phyloP scores from a whole-genome alignment of 108 stramenopile species.

The Cylindrotheca closterium region DNA sequence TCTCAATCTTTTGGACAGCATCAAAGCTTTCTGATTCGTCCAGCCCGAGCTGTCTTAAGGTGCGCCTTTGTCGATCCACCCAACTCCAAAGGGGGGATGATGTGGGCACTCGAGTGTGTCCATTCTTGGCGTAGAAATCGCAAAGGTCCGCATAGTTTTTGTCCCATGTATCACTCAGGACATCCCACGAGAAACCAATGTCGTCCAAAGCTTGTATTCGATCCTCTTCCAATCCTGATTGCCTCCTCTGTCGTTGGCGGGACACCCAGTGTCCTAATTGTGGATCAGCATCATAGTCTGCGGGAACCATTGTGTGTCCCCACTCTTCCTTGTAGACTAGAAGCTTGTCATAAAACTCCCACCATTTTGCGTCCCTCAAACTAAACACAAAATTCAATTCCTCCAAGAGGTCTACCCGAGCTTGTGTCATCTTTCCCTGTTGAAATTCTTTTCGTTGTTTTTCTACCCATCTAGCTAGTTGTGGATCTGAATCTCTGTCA shows the following conservation, averaged over 20 bases:
- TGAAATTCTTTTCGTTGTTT: slow-evolving; percentile 34
- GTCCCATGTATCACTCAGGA: slow-evolving; percentile 25
- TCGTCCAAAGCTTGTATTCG: slow-evolving; percentile 30
- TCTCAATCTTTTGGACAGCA: not conserved
- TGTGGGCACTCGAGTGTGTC: slow-evolving; percentile 36
- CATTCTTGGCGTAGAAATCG: slow-evolving; percentile 26
- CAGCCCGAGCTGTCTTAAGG: slow-evolving; percentile 10
- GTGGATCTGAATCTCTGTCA: slow-evolving; percentile 15
- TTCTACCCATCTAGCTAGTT: slow-evolving; percentile 27
- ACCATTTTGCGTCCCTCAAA: slow-evolving; percentile 19
- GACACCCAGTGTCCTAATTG: slow-evolving; percentile 56
- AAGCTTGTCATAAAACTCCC: slow-evolving; percentile 31
- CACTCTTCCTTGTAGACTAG: slow-evolving; percentile 34
- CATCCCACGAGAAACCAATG: slow-evolving; percentile 29
- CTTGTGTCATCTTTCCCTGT: slow-evolving; percentile 17
- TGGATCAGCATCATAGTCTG: slow-evolving; percentile 29
- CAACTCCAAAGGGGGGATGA: slow-evolving; percentile 21
- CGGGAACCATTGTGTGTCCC: slow-evolving; percentile 54
- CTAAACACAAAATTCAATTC: slow-evolving; percentile 37
- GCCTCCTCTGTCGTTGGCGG: slow-evolving; percentile 44
- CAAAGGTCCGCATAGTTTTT: slow-evolving; percentile 26
- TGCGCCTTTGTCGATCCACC: slow-evolving; percentile 32
- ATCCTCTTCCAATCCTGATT: slow-evolving; percentile 1
- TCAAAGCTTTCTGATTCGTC: not conserved
- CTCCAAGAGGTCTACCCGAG: slow-evolving; percentile 16